Base-by-base conservation (phyloP, 75 land plant genomes). In the Pinus tabuliformis region DNA sequence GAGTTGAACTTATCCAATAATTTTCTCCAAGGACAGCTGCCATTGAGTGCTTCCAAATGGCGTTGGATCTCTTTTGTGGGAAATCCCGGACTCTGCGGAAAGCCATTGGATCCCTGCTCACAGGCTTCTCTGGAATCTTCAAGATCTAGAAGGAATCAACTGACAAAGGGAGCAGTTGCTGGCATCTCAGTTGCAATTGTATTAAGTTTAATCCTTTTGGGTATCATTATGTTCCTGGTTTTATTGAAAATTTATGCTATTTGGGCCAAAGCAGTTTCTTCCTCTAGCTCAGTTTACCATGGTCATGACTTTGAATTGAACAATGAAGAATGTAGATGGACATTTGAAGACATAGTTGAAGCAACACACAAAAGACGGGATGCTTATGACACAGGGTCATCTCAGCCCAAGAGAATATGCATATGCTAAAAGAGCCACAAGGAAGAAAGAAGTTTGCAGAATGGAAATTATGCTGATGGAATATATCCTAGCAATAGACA, bases 181-280 rank as follows among this genome's bases (percentile, higher is more conserved):
- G 49, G 70, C 49, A 66, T 66, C 52, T 39, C 45, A 13, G 17
- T 66, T 66, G 70, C 70, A 66, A 66, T 66, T 37, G 70, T 39
- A 39, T 66, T 39, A 20, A 66, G 70, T 20, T 66, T 66, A 39
- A 39, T 66, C 42, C 45, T 66, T 66, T 45, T 66, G 36, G 70
- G 70, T 39, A 42, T 18, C 45, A 66, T 37, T 39, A n/a, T 6
- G 20, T 66, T 39, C 33, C 6, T 17, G 22, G 70, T 66, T 37
- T 16, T 66, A n/a, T 4, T 66, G 21, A 37, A 21, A 66, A 66
- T 66, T 66, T 39, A 9, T 20, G 70, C 22, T 17, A 33, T 66
- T 66, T 66, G 45, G 70, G 52, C 15, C 20, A 66, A 37, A 36
- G 49, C 42, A 18, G 36, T 39, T 66, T 63, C 66, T 28, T 15